These are phyloP conservation scores for Mycena belliarum DNA, from an alignment of 768 basidiomycete species.

Conservation along the genomic window DNA sequence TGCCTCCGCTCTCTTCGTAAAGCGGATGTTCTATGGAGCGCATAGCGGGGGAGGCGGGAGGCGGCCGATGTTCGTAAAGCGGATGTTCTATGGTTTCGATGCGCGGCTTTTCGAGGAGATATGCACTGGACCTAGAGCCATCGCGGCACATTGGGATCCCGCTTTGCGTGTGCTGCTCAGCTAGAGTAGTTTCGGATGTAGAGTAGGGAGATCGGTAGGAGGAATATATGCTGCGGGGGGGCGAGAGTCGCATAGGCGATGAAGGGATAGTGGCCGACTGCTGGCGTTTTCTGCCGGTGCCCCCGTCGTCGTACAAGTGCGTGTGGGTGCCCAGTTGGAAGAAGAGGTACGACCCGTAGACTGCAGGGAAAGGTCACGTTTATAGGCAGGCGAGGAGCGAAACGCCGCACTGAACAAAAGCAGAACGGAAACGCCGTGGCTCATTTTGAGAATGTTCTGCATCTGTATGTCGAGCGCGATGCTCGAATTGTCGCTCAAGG, in stretches of 20 bases:
- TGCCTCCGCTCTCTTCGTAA: slow-evolving; percentile 23
- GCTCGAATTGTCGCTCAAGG: slow-evolving; percentile 40
- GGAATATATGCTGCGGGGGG: slow-evolving; percentile 13
- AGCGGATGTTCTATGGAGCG: slow-evolving; percentile 14
- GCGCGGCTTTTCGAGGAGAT: slow-evolving; percentile 4
- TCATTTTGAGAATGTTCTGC: slow-evolving; percentile 63
- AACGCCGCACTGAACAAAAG: slow-evolving; percentile 64
- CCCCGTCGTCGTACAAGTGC: slow-evolving; percentile 58
- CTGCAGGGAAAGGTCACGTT: slow-evolving; percentile 33
- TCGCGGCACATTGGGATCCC: slow-evolving; percentile 17
- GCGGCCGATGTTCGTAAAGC: slow-evolving; percentile 18
- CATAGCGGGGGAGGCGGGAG: too few species aligned
- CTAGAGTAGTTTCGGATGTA: background rate
- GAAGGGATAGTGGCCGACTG: slow-evolving; percentile 11
- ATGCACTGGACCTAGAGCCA: background rate
- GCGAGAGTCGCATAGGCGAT: slow-evolving; percentile 14
- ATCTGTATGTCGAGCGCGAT: slow-evolving; percentile 36
- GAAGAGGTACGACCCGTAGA: slow-evolving; percentile 69
- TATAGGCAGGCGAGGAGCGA: background rate
- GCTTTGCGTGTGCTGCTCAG: slow-evolving; percentile 8
- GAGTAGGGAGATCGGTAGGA: slow-evolving; percentile 6
- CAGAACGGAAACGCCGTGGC: slow-evolving; percentile 77
- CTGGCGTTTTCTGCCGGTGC: slow-evolving; percentile 10
- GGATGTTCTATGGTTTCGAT: slow-evolving; percentile 14
- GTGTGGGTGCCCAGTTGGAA: slow-evolving; percentile 84